Base-by-base conservation (phyloP, 768 basidiomycete species). In the Tephrocybe sp. region DNA sequence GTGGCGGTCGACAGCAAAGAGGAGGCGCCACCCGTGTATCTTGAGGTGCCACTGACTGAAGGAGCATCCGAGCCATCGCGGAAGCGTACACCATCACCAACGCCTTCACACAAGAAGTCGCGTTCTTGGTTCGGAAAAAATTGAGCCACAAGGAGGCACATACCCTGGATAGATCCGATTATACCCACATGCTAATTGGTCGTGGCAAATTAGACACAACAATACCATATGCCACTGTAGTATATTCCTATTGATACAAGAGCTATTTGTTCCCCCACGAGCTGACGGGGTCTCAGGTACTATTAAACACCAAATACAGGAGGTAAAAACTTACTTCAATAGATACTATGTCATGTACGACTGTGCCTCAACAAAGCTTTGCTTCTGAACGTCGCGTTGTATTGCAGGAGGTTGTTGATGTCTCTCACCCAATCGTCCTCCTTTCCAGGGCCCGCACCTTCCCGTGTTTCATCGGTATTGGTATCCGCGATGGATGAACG, bases 401-500 rank as follows among this genome's bases (percentile, higher is more conserved):
- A 97, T 68, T 95, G 92, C 49, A 97, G 70, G 52, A 97, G 70
- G 58, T 92, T 93, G 67, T 96, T 96, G 68, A 97, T 97, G 63
- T 97, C 94, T 49, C 90, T 78, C n/a, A 95, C 92, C 94, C 94
- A 97, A 60, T 93, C 92, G 62, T 92, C 90, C 60, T 91, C 89
- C 62, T 87, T 89, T 10, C 89, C 87, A 22, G 84, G 87, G 8
- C 80, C 80, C 20, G 82, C 88, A 22, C 87, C 87, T 67, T 87
- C 85, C 43, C 71, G 75, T 41, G 73, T 67, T 17, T 72, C 71
- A 39, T 75, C 68, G 35, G 72, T 68, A 36, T 67, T 66, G 23
- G 72, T 66, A 43, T 84, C 80, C 3, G 80, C 76, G 52, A 89
- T 87, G 2, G 88, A 90, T 17, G 89, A 90, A 17, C 90, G 78